Evolutionary conservation across 2,329 filamentous ascomycete species (phyloP), one percentile per base, ranked within the genome.

Genomic region (Delphinella strobiligena): DNA sequence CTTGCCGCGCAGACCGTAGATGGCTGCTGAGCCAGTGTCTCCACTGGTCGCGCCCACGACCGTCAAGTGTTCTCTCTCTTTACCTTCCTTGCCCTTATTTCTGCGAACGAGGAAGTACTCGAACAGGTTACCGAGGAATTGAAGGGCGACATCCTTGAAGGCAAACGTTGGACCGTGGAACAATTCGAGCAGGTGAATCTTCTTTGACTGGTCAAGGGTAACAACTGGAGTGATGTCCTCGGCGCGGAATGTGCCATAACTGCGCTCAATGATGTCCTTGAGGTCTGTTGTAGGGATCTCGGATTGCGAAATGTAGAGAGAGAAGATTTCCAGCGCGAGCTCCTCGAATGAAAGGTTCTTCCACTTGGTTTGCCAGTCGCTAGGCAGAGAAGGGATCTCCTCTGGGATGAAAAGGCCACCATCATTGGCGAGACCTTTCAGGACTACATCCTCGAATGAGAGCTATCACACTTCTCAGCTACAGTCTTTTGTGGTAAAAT

Each of bases 161-260:
- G 89, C 82, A 58, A 87, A 95, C 1, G 82, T 96, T 4, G 88
- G 91, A 1, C 91, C 91, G 59, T 96, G 89, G 71, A 96, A 98
- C 32, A 98, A 74, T 62, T 98, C 91, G 24, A 98, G 75, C 41
- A 95, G 69, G 57, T 94, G 78, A 31, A 95, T 68, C 57, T 89
- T 82, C 49, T 75, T 69, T 45, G 69, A 60, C 52, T 75, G 68
- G 54, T 89, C 74, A 38, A 95, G 69, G n/a, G 82, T 76, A 32
- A 84, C 73, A 18, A 91, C 64, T 0, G 91, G 91, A 0, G 85
- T 87, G 31, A 85, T 77, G 40, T 93, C 78, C 31, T 77, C 64
- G 24, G 76, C 71, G 50, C 88, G 82, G 68, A 98, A 98, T 7
- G 87, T 93, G 15, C 82, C 75, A 60, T 98, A 98, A 54, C 82